Base-by-base conservation (phyloP, 1,284 basidiomycete species). In the Boletus sp. region DNA sequence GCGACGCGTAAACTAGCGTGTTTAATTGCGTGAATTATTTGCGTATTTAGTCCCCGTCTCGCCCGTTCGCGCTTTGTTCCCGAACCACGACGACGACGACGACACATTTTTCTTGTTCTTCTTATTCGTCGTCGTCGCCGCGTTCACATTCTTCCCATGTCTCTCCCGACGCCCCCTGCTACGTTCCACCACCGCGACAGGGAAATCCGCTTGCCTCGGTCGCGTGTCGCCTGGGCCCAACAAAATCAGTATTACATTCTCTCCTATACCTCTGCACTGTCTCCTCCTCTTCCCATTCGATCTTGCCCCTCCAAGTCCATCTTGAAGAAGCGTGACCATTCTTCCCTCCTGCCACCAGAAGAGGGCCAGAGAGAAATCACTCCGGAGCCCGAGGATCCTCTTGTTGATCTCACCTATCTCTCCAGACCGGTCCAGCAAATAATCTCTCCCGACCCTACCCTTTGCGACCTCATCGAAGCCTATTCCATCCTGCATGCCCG, bases 401-500 rank as follows among this genome's bases (percentile, higher is more conserved):
- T 86, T n/a, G 70, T 72, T 9, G 73, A 88, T 57, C 65, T 81
- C 8, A 62, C 69, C 22, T 90, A 88, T 57, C 75, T 90, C 22
- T 72, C 74, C 16, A 70, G 72, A 23, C 81, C 84, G 4, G 74
- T 89, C 2, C 65, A 75, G 4, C 74, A 69, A 39, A 81, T 90
- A 39, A 64, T 84, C 16, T 70, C 76, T 4, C 53, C 67, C 0
- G 69, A 72, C 39, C 66, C 74, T 39, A 67, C 73, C 22, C 64
- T 81, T 37, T 69, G 70, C 38, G 77, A 82, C 42, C 72, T 86
- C 45, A 83, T 84, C 48, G 81, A 85, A 57, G 84, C 82, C 0
- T 89, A 90, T 64, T 81, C 77, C 22, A 61, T 85, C 23, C 75
- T 90, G 22, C 73, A 80, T 7, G 77, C 79, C 13, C 80, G 87